Percentiles rank a stretch among this genome's conserved stretches.
Conservation (phyloP, 2,329 filamentous ascomycete species). For the Hawksworthiomyces lignivorus region DNA sequence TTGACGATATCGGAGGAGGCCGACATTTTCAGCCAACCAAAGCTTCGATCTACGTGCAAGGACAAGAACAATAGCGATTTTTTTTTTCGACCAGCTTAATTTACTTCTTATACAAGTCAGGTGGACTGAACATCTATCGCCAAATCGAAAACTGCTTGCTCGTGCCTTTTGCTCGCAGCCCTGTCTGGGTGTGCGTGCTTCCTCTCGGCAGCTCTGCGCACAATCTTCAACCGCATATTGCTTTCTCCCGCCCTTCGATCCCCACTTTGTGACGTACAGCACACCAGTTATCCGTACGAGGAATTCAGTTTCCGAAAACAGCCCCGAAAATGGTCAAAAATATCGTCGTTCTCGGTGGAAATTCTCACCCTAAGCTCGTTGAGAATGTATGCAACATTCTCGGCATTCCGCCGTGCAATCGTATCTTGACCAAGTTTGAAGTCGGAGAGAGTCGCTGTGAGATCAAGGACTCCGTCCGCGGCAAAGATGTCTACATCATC, state of each 20-base stretch:
- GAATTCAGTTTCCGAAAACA: too few relatives aligned
- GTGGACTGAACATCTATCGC: too few relatives aligned
- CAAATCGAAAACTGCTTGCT: not conserved
- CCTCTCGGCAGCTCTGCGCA: too few relatives aligned
- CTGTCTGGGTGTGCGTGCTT: too few relatives aligned
- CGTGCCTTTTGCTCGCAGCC: not conserved
- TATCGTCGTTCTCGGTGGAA: constrained; percentile 87
- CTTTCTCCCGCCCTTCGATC: too few relatives aligned
- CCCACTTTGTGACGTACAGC: too few relatives aligned
- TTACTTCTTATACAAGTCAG: too few relatives aligned
- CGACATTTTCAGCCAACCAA: constrained; percentile 7
- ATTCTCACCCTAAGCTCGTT: constrained; percentile 82
- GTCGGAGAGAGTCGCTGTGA: constrained; percentile 93
- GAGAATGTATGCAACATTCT: constrained; percentile 83
- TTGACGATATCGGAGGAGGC: constrained; percentile 14
- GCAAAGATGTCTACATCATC: constrained; percentile 98
- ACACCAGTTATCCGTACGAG: too few relatives aligned
- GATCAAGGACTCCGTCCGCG: constrained; percentile 91
- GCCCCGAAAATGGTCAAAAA: constrained; percentile 73
- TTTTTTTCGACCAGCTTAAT: not conserved
- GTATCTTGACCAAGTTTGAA: constrained; percentile 84
- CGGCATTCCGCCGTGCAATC: constrained; percentile 75
- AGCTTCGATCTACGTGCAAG: not conserved
- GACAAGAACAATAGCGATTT: not conserved
- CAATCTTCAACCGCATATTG: not conserved